Conservation (phyloP, 306 rosid species). For the Fagus crenata region DNA sequence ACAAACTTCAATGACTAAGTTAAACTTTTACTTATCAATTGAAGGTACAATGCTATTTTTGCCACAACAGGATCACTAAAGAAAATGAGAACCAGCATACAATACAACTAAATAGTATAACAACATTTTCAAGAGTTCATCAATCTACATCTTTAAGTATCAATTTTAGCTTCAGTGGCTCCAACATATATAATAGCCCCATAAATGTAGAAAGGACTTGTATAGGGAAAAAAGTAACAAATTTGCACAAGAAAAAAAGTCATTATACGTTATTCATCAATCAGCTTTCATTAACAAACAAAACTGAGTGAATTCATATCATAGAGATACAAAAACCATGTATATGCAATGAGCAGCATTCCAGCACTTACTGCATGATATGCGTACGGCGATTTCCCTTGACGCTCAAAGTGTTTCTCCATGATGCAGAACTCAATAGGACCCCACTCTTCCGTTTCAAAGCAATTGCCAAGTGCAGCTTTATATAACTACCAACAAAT, state of each 20-base stretch:
- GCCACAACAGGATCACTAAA: not conserved
- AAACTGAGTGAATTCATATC: not conserved
- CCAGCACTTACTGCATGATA: conserved; percentile 78
- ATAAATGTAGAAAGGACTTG: not conserved
- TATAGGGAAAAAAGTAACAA: not conserved
- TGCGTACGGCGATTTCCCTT: conserved; percentile 82
- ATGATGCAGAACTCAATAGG: conserved; percentile 84
- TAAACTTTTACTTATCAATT: not conserved
- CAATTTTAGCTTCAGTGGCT: not conserved
- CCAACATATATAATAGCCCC: not conserved
- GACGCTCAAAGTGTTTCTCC: conserved; percentile 87
- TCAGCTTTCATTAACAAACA: not conserved
- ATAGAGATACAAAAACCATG: not conserved
- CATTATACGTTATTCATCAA: not conserved
- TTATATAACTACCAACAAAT: conserved; percentile 65
- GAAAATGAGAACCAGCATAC: not conserved
- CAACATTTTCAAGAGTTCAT: not conserved
- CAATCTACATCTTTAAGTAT: not conserved
- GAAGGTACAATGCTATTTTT: not conserved
- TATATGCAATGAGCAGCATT: not conserved
- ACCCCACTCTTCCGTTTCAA: conserved; percentile 89
- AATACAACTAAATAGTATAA: not conserved
- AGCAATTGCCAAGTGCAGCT: conserved; percentile 90
- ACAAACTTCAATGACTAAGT: not conserved
- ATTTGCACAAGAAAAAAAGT: too few relatives aligned